Conservation (phyloP, 2,329 filamentous ascomycete species). For the Aspergillus pseudoterreus region DNA sequence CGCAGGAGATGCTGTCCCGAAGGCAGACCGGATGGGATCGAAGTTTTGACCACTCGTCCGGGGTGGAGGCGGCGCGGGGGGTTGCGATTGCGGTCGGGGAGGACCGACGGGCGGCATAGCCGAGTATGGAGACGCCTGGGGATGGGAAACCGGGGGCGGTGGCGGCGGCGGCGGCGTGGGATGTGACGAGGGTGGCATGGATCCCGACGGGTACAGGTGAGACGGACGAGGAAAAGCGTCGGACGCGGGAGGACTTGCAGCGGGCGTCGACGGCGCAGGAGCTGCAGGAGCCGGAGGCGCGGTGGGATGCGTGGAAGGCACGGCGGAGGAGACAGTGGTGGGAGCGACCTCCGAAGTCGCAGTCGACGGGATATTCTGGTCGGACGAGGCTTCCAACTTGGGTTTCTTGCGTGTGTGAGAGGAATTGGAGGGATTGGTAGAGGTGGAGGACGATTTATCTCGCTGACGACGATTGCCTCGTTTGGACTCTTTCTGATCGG, state of each 20-base stretch:
- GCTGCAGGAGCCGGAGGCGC: conserved; percentile 13
- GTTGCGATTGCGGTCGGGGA: conserved; percentile 40
- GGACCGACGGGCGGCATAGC: conserved; percentile 23
- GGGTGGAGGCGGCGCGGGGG: conserved; percentile 40
- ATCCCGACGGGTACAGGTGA: conserved; percentile 12
- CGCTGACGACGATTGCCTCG: conserved; percentile 30
- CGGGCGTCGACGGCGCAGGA: conserved; percentile 14
- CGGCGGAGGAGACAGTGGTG: conserved; percentile 1
- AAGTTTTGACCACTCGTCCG: conserved; percentile 77
- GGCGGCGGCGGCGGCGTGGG: conserved; percentile 15
- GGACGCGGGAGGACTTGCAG: conserved; percentile 6
- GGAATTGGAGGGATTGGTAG: conserved; percentile 10
- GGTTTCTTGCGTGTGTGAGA: conserved; percentile 45
- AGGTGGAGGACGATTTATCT: conserved; percentile 31
- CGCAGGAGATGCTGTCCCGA: conserved; percentile 38
- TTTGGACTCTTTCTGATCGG: conserved; percentile 19
- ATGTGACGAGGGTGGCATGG: conserved; percentile 28
- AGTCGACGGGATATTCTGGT: conserved; percentile 4
- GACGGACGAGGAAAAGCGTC: conserved; percentile 11
- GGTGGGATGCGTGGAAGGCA: conserved; percentile 10
- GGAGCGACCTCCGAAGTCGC: conserved; percentile 4
- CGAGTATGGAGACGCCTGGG: conserved; percentile 21
- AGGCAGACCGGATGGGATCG: conserved; percentile 81
- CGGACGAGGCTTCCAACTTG: conserved; percentile 34
- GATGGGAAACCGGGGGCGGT: conserved; percentile 15